Evolutionary conservation across 1,284 basidiomycete genomes (phyloP), one percentile per base, ranked within the genome.

Genomic region (Austroboletus niveus): DNA sequence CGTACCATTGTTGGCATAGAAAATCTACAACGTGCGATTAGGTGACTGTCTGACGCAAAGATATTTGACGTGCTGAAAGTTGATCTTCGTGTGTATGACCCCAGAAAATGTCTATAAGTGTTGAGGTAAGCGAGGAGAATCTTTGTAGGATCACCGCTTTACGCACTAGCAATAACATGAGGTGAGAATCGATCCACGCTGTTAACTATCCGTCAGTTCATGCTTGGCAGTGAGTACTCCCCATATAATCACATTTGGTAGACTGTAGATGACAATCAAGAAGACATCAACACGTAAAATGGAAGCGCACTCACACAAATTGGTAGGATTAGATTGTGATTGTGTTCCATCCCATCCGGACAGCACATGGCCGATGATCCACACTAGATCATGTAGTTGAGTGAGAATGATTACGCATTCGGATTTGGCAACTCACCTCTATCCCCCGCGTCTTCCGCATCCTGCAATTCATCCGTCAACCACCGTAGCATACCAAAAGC

Each of bases 1-100:
- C 0, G 68, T 74, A 17, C 64, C 74, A 49, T 73, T 73, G 52
- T 73, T 66, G 5, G 62, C 55, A 52, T 77, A 78, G 56, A 74
- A 78, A 44, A 78, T 64, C 66, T 69, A 11, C 6, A 27, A 38
- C 36, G 14, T 34, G 35, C 12, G 29, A 27, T 52, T 27, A 27
- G 36, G 20, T n/a, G 15, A 15, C 27, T 11, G 7, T 42, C 22
- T 7, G 12, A 7, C 6, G 14, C 4, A 14, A 29, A 27, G 5
- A 17, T 12, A 2, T 30, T 12, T n/a, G n/a, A 27, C 58, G 20
- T 48, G 84, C 82, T 32, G 79, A 81, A 52, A 87, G 71, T 65
- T 88, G 78, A 63, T 91, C 88, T 64, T 90, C 86, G 58, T 91
- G 88, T 1, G 86, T 88, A 63, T 91, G 88, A 5, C 87, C 88